These are phyloP conservation scores for Cutaneotrichosporon spelunceum DNA, from an alignment of 1,284 basidiomycete genomes.

Conservation along the genomic window DNA sequence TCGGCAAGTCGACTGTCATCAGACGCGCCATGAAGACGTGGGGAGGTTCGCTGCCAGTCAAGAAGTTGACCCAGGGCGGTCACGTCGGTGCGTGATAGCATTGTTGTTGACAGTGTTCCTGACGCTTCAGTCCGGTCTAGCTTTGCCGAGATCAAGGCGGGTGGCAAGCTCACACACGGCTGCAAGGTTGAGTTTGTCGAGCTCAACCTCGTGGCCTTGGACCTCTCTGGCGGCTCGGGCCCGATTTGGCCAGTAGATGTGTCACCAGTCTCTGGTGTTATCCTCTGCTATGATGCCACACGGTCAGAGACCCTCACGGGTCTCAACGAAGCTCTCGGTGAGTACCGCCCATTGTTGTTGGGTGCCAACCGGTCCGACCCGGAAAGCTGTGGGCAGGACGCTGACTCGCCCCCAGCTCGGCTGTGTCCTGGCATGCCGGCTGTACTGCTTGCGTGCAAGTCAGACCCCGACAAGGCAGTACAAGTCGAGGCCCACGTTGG, in stretches of 20 bases:
- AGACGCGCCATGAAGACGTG: conserved; percentile 41
- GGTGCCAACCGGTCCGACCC: conserved; percentile 1
- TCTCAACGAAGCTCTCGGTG: conserved; percentile 40
- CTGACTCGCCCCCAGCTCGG: conserved; percentile 21
- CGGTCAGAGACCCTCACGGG: conserved; percentile 35
- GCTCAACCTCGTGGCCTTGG: conserved; percentile 35
- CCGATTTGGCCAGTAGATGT: conserved; percentile 34
- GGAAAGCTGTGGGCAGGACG: not conserved
- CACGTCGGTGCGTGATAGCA: conserved; percentile 21
- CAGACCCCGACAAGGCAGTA: conserved; percentile 38
- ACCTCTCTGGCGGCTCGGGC: conserved; percentile 17
- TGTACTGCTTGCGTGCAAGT: conserved; percentile 50
- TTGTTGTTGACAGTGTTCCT: conserved; percentile 9
- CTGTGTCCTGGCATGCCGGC: conserved; percentile 34
- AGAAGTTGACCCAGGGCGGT: conserved; percentile 22
- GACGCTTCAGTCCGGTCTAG: conserved; percentile 35
- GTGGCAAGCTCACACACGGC: conserved; percentile 34
- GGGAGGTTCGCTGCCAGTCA: conserved; percentile 33
- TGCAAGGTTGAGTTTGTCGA: conserved; percentile 47
- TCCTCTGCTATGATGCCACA: conserved; percentile 49
- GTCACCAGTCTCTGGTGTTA: conserved; percentile 38
- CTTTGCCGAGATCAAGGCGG: conserved; percentile 38
- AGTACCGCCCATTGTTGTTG: conserved; percentile 16
- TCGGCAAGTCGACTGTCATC: conserved; percentile 49
- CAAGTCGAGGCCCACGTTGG: conserved; percentile 43